Conservation (phyloP, 1,284 basidiomycete genomes). For the Veloboletus limbatus region DNA sequence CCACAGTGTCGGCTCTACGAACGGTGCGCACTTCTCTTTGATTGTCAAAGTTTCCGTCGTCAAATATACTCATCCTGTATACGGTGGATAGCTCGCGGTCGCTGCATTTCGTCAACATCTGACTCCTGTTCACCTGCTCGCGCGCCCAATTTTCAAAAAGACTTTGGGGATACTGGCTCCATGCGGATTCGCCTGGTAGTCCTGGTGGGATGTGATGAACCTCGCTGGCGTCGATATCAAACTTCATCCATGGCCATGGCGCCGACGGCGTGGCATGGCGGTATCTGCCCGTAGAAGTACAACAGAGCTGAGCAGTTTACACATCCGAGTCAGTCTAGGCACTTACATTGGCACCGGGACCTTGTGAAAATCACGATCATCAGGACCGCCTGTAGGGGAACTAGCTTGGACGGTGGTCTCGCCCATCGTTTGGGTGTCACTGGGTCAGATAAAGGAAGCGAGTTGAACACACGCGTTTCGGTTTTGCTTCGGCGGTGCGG, state of each 20-base stretch:
- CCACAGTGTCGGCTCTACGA: slow-evolving; percentile 4
- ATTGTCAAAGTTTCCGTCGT: slow-evolving; percentile 32
- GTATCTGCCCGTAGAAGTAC: slow-evolving; percentile 19
- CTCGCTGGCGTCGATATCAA: slow-evolving; percentile 18
- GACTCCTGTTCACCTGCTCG: slow-evolving; percentile 41
- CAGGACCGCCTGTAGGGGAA: not conserved
- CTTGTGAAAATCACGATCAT: slow-evolving; percentile 7
- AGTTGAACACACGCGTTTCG: not conserved
- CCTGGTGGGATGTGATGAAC: not conserved
- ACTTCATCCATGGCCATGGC: slow-evolving; percentile 37
- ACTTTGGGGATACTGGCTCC: slow-evolving; percentile 43
- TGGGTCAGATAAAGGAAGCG: slow-evolving; percentile 1
- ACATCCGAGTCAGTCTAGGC: not conserved
- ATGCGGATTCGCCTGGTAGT: slow-evolving; percentile 6
- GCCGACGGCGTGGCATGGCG: slow-evolving; percentile 36
- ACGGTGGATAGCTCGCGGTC: slow-evolving; percentile 33
- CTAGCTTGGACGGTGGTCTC: not conserved
- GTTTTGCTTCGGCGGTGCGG: not conserved
- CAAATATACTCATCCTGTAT: slow-evolving; percentile 40
- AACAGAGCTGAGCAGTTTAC: not conserved
- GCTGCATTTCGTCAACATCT: slow-evolving; percentile 30
- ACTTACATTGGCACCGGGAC: slow-evolving; percentile 28
- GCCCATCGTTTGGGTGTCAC: slow-evolving; percentile 15
- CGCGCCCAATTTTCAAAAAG: slow-evolving; percentile 50
- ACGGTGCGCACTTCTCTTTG: slow-evolving; percentile 7